phyloP scores from a whole-genome alignment of 1,139 yeast genomes.

The Yamadazyma conglobata region DNA sequence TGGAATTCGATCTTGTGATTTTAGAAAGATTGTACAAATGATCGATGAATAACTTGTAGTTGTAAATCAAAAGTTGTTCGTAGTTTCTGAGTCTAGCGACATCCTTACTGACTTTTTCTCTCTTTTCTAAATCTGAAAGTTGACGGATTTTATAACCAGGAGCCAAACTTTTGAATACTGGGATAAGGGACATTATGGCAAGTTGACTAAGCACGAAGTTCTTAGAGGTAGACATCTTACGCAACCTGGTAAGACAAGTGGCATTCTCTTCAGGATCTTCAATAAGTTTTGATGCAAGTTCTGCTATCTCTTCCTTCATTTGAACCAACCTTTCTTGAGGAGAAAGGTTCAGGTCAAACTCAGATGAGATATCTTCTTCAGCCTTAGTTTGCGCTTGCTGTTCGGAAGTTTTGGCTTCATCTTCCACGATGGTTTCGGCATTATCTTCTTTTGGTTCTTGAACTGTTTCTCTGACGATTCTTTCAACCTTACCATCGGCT shows the following conservation, averaged over 20 bases:
- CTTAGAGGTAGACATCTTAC: conserved; percentile 68
- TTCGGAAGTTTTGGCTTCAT: conserved; percentile 20
- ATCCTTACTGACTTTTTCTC: conserved; percentile 80
- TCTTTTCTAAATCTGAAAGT: conserved; percentile 72
- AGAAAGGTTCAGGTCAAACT: conserved; percentile 45
- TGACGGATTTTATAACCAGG: conserved; percentile 89
- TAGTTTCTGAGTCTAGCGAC: conserved; percentile 70
- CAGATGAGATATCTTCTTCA: conserved; percentile 25
- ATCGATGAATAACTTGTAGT: conserved; percentile 69
- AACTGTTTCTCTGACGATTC: conserved; percentile 47
- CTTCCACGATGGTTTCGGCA: conserved; percentile 18
- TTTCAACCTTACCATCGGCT: conserved; percentile 64
- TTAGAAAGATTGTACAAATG: conserved; percentile 44
- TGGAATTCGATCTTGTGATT: conserved; percentile 38
- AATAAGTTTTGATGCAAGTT: conserved; percentile 68
- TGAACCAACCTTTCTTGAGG: conserved; percentile 56
- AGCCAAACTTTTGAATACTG: conserved; percentile 78
- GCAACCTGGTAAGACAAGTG: conserved; percentile 59
- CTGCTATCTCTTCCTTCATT: conserved; percentile 82
- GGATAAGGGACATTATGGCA: conserved; percentile 73
- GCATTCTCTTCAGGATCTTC: conserved; percentile 92
- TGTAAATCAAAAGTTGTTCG: conserved; percentile 71
- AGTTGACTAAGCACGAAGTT: conserved; percentile 70
- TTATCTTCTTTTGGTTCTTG: conserved; percentile 21
- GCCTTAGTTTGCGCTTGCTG: conserved; percentile 16